A percentile compares a stretch with the other conserved stretches of the same genome.
Conservation (phyloP, 768 basidiomycete species). For the Daedaleopsis sinensis region DNA sequence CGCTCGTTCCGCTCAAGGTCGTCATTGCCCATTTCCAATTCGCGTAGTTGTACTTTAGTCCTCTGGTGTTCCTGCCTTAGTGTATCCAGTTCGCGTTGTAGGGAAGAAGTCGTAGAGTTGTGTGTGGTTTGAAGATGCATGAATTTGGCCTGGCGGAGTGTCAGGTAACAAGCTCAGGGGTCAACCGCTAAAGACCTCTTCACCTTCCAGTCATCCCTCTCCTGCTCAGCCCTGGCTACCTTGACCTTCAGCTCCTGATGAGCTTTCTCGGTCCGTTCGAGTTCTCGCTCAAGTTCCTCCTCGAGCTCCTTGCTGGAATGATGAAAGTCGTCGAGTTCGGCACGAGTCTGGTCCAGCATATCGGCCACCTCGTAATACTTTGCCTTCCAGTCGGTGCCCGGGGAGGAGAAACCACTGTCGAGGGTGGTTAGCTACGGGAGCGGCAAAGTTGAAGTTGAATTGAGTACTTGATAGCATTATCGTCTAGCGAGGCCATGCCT, state of each 20-base stretch:
- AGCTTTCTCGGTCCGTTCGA: conserved; percentile 84
- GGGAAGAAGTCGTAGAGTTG: conserved; percentile 86
- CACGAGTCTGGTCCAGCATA: conserved; percentile 81
- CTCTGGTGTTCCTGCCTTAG: conserved; percentile 75
- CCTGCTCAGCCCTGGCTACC: conserved; percentile 67
- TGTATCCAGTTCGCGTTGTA: conserved; percentile 90
- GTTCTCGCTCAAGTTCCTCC: conserved; percentile 89
- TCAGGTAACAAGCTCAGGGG: conserved; percentile 17
- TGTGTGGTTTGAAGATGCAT: conserved; percentile 87
- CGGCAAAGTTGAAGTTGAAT: conserved; percentile 19
- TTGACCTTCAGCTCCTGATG: conserved; percentile 81
- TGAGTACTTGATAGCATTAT: conserved; percentile 60
- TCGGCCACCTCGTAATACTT: conserved; percentile 85
- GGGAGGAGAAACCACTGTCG: conserved; percentile 54
- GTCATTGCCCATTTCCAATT: conserved; percentile 97
- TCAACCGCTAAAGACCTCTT: conserved; percentile 21
- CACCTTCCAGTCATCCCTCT: conserved; percentile 95
- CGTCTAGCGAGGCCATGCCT: conserved; percentile 63
- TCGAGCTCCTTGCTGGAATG: conserved; percentile 89
- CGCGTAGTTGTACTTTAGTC: conserved; percentile 74
- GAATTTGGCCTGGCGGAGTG: conserved; percentile 65
- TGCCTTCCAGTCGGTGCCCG: conserved; percentile 69
- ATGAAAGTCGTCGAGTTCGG: conserved; percentile 88
- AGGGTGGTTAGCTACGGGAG: conserved; percentile 17
- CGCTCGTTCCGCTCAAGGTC: conserved; percentile 95